Base-by-base conservation (phyloP, 345 rosid species). In the Eucalyptus viminalis region DNA sequence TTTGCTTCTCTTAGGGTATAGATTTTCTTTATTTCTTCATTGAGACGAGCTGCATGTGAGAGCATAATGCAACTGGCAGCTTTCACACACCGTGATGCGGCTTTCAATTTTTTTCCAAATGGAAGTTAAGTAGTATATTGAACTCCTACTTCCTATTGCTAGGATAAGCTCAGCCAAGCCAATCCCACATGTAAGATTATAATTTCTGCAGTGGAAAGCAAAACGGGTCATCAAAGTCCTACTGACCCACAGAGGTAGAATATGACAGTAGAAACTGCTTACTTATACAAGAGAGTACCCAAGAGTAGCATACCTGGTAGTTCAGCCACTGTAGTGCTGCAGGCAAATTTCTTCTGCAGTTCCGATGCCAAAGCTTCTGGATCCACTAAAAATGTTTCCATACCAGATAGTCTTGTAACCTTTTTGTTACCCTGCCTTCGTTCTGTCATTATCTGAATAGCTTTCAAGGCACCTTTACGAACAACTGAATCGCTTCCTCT, bases 321-420 rank as follows among this genome's bases (percentile, higher is more conserved):
- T 91, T 97, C 99, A 47, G 93, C 90, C 91, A 95, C 94, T 13
- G 99, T 91, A 86, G 98, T 96, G 91, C 99, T 97, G 90, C 99
- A 97, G 90, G 99, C 99, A 92, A 94, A 95, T 92, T 97, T 97
- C 93, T 98, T 98, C 95, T 98, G 99, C 93, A 98, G 91, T 90
- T 98, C 99, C 43, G 99, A 96, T 62, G 98, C 99, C 90, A 97
- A 90, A 62, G 96, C 91, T 90, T 98, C 99, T 87, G 98, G 96
- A 56, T 95, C 97, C 31, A 98, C 88, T 92, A 97, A 93, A 91
- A 97, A 95, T 60, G 95, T 92, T 92, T 96, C 98, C 86, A 97
- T 44, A 88, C 99, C 99, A 14, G 96, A 93, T 14, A 97, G 93
- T 89, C 95, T 97, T 7, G 99, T 98, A 67, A 96, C 96, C 92